Base-by-base conservation (phyloP, 1,139 yeast genomes). In the Suhomyces yuchorum region DNA sequence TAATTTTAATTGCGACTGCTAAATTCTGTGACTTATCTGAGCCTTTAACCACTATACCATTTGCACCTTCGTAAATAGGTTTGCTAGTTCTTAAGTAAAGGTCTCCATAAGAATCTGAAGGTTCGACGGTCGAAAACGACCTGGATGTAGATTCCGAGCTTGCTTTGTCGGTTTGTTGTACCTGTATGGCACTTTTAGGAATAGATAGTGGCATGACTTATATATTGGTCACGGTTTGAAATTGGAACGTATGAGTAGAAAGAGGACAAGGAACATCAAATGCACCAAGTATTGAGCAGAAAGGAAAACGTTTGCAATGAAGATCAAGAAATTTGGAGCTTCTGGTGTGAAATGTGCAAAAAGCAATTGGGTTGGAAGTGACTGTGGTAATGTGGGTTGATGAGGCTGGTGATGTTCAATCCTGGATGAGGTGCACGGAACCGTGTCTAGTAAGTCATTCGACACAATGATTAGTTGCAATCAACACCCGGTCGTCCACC, bases 31-130 rank as follows among this genome's bases (percentile, higher is more conserved):
- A 4, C 28, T 60, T 57, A 44, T 64, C 65, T 2, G 64, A 52
- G 12, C 73, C 77, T 47, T 69, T 70, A 43, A 59, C 60, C 3
- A 75, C 63, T 15, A 68, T 59, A 3, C 80, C 80, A 53, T 74
- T 74, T 8, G 78, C 77, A 3, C 80, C 78, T 54, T 75, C 80
- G 52, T 69, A 75, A 15, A 75, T 55, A 8, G 77, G 71, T 23
- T 47, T 47, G 37, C 45, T 33, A 8, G 62, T 39, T 46, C 61
- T 65, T 34, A 55, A 44, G 57, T 68, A 70, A 6, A 30, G 19
- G 24, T 19, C 19, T 34, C 35, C 8, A 40, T 15, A 18, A 12
- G 37, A n/a, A 8, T 12, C 28, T 5, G 46, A 26, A 35, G 19
- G 23, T 12, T 18, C 28, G 12, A 32, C 15, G 12, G 48, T 40